Base-by-base conservation (phyloP, 495 filamentous ascomycete genomes). In the Podospora bellae-mahoneyi region DNA sequence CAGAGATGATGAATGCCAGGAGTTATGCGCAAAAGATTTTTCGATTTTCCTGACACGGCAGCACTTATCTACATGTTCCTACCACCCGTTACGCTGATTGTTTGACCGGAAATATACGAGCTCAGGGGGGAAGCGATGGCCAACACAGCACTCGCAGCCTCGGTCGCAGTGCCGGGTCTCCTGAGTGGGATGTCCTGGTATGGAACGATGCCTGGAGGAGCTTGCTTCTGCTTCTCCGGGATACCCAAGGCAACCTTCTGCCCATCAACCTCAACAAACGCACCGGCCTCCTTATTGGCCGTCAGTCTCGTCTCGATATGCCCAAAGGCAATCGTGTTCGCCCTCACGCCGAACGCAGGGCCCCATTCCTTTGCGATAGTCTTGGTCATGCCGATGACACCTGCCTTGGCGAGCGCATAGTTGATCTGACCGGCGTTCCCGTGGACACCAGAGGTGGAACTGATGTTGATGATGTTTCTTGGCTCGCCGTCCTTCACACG, bases 311-410 rank as follows among this genome's bases (percentile, higher is more conserved):
- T 96, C 69, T 84, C 76, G 66, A 95, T 93, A 76, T 86, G 85
- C 3, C 92, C 92, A 68, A 94, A 94, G 53, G 92, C 91, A 66
- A 95, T 81, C 18, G 92, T 92, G 78, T 96, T 96, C 16, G 90
- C 87, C 56, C 92, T 83, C 2, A 96, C 92, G 57, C 92, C 92
- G 72, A 92, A 96, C 23, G 82, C 76, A 0, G 92, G 92, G 48
- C 92, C 92, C 92, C 92, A 96, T 83, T 96, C 92, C 80, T 96
- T 96, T 28, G 92, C 92, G 74, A 96, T 92, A 13, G 91, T 91
- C 78, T 93, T 92, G 64, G 90, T 91, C 5, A 96, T 80, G 2
- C 92, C 92, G 13, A 86, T 84, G 13, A 94, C 86, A 44, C 91
- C 92, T 23, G 92, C 89, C 80, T 96, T 95, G 59, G 91, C 92